A percentile compares a stretch with the other conserved stretches of the same genome.
Evolutionary conservation across 768 basidiomycete genomes (phyloP).

Genomic region (Lentinula sp.): DNA sequence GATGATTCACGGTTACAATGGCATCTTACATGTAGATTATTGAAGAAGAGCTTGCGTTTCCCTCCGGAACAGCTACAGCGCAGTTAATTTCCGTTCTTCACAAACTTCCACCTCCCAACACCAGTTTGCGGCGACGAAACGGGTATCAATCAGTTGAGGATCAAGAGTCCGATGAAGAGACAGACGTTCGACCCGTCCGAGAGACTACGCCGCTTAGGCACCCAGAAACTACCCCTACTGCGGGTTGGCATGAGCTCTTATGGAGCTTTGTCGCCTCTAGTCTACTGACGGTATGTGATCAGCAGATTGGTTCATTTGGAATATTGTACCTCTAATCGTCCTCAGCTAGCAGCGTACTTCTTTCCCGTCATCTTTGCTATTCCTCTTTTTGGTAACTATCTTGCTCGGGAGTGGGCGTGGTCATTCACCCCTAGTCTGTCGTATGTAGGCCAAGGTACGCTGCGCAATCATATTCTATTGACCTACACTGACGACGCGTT

Average conservation of each 20-base stretch:
- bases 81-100: slow-evolving; percentile 92
- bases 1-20: neutral
- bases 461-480: neutral
- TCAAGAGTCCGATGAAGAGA: slow-evolving; percentile 9
- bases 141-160: slow-evolving; percentile 37
- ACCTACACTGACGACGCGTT: slow-evolving; percentile 1
- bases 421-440: slow-evolving; percentile 87
- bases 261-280: slow-evolving; percentile 79
- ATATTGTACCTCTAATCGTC: slow-evolving; percentile 6
- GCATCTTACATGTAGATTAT: slow-evolving; percentile 56
- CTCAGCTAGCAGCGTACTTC: slow-evolving; percentile 79
- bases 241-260: slow-evolving; percentile 73
- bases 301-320: neutral
- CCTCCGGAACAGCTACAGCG: slow-evolving; percentile 93
- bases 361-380: slow-evolving; percentile 86
- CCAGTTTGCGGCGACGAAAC: slow-evolving; percentile 43
- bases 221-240: slow-evolving; percentile 8
- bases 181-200: neutral
- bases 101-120: slow-evolving; percentile 60
- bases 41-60: slow-evolving; percentile 90
- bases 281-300: slow-evolving; percentile 58
- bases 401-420: slow-evolving; percentile 90
- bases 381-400: slow-evolving; percentile 76
- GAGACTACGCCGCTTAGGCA: slow-evolving; percentile 25
- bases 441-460: slow-evolving; percentile 84